A percentile compares a stretch with the other conserved stretches of the same genome.
Conservation (phyloP, 2,329 filamentous ascomycete genomes). For the Clonostachys solani region DNA sequence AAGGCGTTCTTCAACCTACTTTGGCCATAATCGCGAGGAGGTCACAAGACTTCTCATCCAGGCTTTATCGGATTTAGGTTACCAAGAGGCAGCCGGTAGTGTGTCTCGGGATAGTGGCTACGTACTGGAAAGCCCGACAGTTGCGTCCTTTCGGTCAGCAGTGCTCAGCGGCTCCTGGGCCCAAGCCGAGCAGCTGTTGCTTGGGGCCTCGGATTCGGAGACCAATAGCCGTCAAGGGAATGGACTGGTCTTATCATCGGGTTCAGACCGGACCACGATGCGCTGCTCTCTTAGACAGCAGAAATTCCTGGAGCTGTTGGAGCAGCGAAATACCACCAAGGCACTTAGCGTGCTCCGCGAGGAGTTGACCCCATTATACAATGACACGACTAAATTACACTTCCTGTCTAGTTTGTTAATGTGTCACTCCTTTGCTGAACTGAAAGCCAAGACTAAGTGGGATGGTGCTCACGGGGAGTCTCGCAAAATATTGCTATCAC, state of each 20-base stretch:
- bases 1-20: constrained; percentile 46
- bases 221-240: constrained; percentile 29
- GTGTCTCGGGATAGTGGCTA: constrained; percentile 81
- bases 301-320: constrained; percentile 89
- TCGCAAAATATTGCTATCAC: constrained; percentile 68
- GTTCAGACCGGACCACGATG: constrained; percentile 75
- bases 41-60: constrained; percentile 91
- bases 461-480: constrained; percentile 76
- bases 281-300: constrained; percentile 86
- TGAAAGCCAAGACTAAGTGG: constrained; percentile 77
- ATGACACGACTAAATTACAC: constrained; percentile 73
- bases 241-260: constrained; percentile 70
- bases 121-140: constrained; percentile 79
- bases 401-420: constrained; percentile 86
- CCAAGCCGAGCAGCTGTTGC: constrained; percentile 78
- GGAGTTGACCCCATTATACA: constrained; percentile 82
- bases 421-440: constrained; percentile 74
- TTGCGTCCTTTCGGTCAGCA: constrained; percentile 79
- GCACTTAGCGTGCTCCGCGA: constrained; percentile 81
- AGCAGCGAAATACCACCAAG: constrained; percentile 65
- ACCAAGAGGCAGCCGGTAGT: constrained; percentile 68
- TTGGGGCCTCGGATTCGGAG: constrained; percentile 41
- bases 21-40: constrained; percentile 87
- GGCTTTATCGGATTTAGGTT: constrained; percentile 83
- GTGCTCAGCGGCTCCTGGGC: constrained; percentile 78